Evolutionary conservation across 2,329 filamentous ascomycete genomes (phyloP), one percentile per base, ranked within the genome.

Genomic region (Ramichloridium luteum): DNA sequence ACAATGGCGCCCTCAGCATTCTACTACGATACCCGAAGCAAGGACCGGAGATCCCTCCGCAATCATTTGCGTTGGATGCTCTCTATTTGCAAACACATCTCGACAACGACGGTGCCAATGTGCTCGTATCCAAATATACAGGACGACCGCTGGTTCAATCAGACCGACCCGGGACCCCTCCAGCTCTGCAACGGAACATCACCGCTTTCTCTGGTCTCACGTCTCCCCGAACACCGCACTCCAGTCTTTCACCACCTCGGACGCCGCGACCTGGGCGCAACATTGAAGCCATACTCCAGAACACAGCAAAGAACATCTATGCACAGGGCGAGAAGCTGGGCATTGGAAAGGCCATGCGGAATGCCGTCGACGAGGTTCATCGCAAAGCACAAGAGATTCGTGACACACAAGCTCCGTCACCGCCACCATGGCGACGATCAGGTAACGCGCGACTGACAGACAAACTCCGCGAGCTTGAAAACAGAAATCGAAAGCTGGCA

Each of bases 11-110:
- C 6, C 63, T 98, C 32, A 79, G 83, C 34, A 60, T 92, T 2
- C 64, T 96, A 15, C 68, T 96, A 2, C 82, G 83, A 46, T 96
- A 96, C 44, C 84, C 84, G 2, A 79, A 86, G 11, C 42, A 43
- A 5, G 40, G 41, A 10, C 41, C 40, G 15, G 36, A 41, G 4
- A 34, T 44, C 12, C 34, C 46, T 8, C 40, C 51, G 12, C 73
- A 80, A 43, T 81, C 77, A 0, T 83, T 96, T 46, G 80, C 93
- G 28, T 72, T 83, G 36, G 90, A 98, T 56, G 90, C 85, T 1
- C 55, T 90, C 3, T 83, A 79, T 48, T 65, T 92, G 3, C 67
- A 67, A 26, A 65, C 74, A 25, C 76, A 86, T 48, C 65, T 80
- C 18, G 68, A 69, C 36, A 49, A 62, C 2, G 59, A 68, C 10